Evolutionary conservation across 176 grass and related monocot genomes (phyloP), one percentile per base, ranked within the genome.

Genomic region (Paspalum vaginatum): DNA sequence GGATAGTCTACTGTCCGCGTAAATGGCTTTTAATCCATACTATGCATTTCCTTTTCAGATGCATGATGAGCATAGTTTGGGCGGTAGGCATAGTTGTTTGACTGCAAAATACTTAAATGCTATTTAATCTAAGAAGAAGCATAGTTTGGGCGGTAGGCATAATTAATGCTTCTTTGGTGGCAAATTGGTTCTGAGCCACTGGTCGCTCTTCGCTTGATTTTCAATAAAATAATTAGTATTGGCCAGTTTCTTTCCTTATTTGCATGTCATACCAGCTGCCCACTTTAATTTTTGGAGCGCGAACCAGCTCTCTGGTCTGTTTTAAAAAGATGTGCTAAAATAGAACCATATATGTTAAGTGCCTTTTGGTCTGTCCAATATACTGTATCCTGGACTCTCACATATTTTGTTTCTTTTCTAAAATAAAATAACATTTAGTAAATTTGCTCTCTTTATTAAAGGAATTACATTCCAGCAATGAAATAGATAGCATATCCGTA

Each of bases 401-500:
- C 38, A 55, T 24, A 77, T 83, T 20, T 16, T 25, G 41, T 17
- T 16, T 0, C 14, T 65, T 87, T 4, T 11, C 17, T 65, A 25
- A 40, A 78, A 22, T 55, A 47, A 70, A 7, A 39, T 55, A 47
- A 16, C 41, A 51, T 43, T 45, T 6, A 59, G 50, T 69, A 38
- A n/a, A 43, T 63, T 47, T 70, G 6, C 24, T 64, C 65, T 64
- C 21, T 45, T 86, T 80, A 57, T 73, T 6, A 53, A 71, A 27
- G 22, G 8, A 59, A 67, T 59, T 15, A 51, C 12, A 49, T 80
- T 57, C 41, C 41, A 64, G 41, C 47, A 42, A 64, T 53, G 46
- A 18, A 57, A 22, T 22, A 32, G 38, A 22, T 43, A 32, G 20
- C 52, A 62, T 81, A 70, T 49, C 50, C 26, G 4, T 58, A 66